Base-by-base conservation (phyloP, 805 yeast species). In the Kodamaea sagamina region DNA sequence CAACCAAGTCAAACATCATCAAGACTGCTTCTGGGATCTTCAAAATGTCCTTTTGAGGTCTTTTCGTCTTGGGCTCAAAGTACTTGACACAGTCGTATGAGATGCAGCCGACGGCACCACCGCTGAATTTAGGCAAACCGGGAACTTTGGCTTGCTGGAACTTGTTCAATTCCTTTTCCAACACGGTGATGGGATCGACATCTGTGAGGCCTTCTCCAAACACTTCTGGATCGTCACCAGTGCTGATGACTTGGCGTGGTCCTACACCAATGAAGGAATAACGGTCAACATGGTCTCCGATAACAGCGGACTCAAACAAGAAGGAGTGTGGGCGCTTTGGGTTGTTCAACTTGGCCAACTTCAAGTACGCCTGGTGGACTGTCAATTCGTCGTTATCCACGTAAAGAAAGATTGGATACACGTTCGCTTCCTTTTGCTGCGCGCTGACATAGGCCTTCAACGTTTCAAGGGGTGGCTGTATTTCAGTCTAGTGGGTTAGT, bases 41-140 rank as follows among this genome's bases (percentile, higher is more conserved):
- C 53, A 93, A 69, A 1, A 84, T 82, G 62, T 93, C 98, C 52
- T 84, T 80, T 53, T 90, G 72, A 3, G 75, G 75, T 50, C 87
- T 78, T 47, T 75, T 77, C 1, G 98, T 92, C 53, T 76, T 83
- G 47, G 99, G 99, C 68, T 93, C 99, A 53, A 93, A 93, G 65
- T 93, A 93, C 61, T 89, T 86, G 58, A 93, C 86, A 71, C 99
- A 93, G 64, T 93, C 99, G 58, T 93, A 93, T 1, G 97, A 88
- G 34, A 93, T 82, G 61, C 89, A 93, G 1, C 99, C 99, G 42
- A 92, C 77, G 4, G 98, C 98, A 50, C 99, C 99, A 45, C 99
- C 99, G 54, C 90, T 83, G 45, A 89, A 69, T 49, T 77, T 79
- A 10, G 96, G 88, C 39, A 90, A 70, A 32, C 95, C 95, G 0